A percentile compares a stretch with the other conserved stretches of the same genome.
Evolutionary conservation across 2,329 filamentous ascomycete genomes (phyloP).

Genomic region (Diplodia scrobiculata): DNA sequence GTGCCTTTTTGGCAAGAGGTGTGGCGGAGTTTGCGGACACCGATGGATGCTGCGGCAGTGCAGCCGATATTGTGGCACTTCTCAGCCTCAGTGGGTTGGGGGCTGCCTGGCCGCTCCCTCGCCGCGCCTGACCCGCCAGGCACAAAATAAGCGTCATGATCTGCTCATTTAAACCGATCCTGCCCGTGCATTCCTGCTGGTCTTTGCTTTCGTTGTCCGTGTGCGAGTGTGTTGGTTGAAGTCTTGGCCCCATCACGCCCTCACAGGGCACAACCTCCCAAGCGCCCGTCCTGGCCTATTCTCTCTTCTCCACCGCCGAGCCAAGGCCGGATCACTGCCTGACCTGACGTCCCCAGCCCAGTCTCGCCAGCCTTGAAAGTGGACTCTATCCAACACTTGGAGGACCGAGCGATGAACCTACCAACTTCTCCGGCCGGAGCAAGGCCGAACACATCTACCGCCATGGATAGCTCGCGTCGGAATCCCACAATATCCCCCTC

Average conservation of each 20-base stretch:
- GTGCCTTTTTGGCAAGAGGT: conserved; percentile 3
- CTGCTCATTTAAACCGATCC: conserved; percentile 14
- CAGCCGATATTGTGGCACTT: conserved; percentile 15
- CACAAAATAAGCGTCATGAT: neutral
- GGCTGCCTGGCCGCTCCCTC: conserved; percentile 5
- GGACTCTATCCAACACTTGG: conserved; percentile 7
- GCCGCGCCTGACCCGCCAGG: conserved; percentile 16
- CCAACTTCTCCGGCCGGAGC: neutral
- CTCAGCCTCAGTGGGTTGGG: conserved; percentile 19
- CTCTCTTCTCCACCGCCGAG: conserved; percentile 6
- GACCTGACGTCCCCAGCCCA: neutral
- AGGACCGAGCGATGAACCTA: neutral
- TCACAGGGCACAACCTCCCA: neutral
- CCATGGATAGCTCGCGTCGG: conserved; percentile 10
- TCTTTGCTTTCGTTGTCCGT: conserved; percentile 4
- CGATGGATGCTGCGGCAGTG: conserved; percentile 16
- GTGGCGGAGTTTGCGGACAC: conserved; percentile 17
- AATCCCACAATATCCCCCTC: neutral
- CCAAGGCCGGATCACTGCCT: conserved; percentile 15
- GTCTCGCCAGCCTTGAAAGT: neutral
- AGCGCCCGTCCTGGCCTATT: conserved; percentile 5
- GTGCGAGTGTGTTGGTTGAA: neutral
- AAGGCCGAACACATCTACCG: conserved; percentile 1
- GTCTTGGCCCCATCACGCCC: conserved; percentile 12
- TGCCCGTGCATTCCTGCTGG: conserved; percentile 11